Evolutionary conservation across 352 stramenopile species (phyloP).

Genomic region (Globisporangium barbulae): DNA sequence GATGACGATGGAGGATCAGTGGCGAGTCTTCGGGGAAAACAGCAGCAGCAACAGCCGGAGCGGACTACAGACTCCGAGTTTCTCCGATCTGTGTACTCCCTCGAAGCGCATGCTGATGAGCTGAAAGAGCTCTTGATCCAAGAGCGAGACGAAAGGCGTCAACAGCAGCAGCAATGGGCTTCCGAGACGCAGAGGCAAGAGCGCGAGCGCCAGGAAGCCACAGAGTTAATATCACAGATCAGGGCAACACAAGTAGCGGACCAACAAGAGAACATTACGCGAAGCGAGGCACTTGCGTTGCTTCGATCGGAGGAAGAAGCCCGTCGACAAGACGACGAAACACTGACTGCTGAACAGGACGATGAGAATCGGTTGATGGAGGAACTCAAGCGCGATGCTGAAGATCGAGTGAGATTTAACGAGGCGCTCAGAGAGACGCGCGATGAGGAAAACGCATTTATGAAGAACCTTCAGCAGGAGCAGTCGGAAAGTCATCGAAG

Average conservation of each 20-base stretch:
- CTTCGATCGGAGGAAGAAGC: slow-evolving; percentile 2
- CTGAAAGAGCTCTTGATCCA: not conserved
- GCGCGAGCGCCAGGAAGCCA: not conserved
- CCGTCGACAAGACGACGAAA: not conserved
- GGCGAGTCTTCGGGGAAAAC: not conserved
- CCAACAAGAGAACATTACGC: not conserved
- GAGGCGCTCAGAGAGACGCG: not conserved
- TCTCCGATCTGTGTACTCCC: not conserved
- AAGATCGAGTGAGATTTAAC: not conserved
- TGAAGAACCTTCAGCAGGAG: not conserved
- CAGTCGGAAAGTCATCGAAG: not conserved
- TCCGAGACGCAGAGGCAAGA: not conserved
- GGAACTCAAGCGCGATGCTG: not conserved
- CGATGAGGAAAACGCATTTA: not conserved
- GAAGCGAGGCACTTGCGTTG: not conserved
- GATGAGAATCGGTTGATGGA: not conserved
- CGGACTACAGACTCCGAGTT: not conserved
- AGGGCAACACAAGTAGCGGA: not conserved
- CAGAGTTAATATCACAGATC: not conserved
- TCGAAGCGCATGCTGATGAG: not conserved
- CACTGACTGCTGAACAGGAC: not conserved
- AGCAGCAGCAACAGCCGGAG: not conserved
- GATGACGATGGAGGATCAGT: not conserved
- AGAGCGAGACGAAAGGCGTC: not conserved
- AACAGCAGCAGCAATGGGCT: not conserved